Percentiles rank a stretch among this genome's conserved stretches.
phyloP scores from a whole-genome alignment of 176 grass and related monocot genomes.

The Musa itinerans region DNA sequence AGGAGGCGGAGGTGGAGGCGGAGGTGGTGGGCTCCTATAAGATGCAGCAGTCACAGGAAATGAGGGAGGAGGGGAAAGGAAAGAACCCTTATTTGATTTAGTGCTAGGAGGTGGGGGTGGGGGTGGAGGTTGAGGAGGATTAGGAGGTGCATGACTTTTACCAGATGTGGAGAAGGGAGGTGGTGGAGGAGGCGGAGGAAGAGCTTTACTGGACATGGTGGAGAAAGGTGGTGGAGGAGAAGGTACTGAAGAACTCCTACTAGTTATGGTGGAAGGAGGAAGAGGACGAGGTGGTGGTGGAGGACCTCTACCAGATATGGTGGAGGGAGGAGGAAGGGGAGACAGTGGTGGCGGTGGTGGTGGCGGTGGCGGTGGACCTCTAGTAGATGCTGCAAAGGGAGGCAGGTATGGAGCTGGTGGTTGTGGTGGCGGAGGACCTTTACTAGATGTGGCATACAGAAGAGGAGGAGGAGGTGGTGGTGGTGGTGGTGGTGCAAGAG shows the following conservation, averaged over 20 bases:
- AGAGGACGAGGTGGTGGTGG: conserved; percentile 37
- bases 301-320: background rate
- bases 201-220: background rate
- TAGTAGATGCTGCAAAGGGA: background rate
- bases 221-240: background rate
- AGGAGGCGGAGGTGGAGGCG: conserved; percentile 13
- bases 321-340: conserved; percentile 18
- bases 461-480: conserved; percentile 6
- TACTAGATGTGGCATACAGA: background rate
- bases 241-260: background rate
- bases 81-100: background rate
- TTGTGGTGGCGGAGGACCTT: background rate
- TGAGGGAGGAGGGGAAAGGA: conserved; percentile 1
- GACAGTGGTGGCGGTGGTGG: conserved; percentile 21
- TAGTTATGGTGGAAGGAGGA: background rate
- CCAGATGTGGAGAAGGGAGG: background rate
- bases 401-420: background rate
- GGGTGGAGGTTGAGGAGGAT: conserved; percentile 1
- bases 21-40: background rate
- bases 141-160: background rate
- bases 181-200: background rate
- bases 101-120: background rate
- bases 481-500: conserved; percentile 17
- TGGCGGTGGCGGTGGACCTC: background rate
- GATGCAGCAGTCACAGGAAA: background rate